Conservation (phyloP, 371 early-diverging fungal genomes). For the Batrachochytrium dendrobatidis region DNA sequence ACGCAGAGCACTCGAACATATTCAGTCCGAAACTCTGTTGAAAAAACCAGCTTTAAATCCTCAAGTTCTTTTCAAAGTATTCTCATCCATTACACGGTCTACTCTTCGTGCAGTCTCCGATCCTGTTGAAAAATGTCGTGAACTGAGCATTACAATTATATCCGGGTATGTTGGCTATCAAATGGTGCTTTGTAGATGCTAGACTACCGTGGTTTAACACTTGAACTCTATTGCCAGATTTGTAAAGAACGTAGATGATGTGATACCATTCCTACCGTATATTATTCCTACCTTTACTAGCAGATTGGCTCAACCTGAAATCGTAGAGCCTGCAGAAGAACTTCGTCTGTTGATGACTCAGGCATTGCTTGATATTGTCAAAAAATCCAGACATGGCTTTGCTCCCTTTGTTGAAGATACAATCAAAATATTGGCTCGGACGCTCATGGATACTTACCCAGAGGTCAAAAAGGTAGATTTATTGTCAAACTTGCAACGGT, state of each 20-base stretch:
- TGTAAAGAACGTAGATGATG: constrained; percentile 11
- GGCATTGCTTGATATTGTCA: constrained; percentile 15
- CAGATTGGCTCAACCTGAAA: constrained; percentile 25
- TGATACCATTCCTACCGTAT: constrained; percentile 26
- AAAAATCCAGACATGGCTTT: constrained; percentile 16
- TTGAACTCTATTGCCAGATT: constrained; percentile 13
- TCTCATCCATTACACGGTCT: constrained; percentile 14
- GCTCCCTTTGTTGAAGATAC: constrained; percentile 36
- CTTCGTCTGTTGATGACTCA: constrained; percentile 29
- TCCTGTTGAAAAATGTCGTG: constrained; percentile 38
- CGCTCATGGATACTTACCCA: constrained; percentile 36
- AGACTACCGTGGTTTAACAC: no score
- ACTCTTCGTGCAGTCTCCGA: constrained; percentile 31
- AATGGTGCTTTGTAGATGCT: not conserved
- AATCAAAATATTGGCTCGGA: constrained; percentile 23
- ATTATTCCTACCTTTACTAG: constrained; percentile 27
- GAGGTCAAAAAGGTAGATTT: constrained; percentile 42
- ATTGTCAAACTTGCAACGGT: not conserved
- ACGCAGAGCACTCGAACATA: constrained; percentile 33
- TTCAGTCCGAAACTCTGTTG: constrained; percentile 26
- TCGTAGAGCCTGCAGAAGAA: constrained; percentile 45
- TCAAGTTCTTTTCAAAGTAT: constrained; percentile 8
- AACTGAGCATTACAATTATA: constrained; percentile 25
- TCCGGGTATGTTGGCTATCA: constrained; percentile 14
- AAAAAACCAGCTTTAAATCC: constrained; percentile 3